phyloP scores from a whole-genome alignment of 352 stramenopile genomes.

The Pythium aristosporum region DNA sequence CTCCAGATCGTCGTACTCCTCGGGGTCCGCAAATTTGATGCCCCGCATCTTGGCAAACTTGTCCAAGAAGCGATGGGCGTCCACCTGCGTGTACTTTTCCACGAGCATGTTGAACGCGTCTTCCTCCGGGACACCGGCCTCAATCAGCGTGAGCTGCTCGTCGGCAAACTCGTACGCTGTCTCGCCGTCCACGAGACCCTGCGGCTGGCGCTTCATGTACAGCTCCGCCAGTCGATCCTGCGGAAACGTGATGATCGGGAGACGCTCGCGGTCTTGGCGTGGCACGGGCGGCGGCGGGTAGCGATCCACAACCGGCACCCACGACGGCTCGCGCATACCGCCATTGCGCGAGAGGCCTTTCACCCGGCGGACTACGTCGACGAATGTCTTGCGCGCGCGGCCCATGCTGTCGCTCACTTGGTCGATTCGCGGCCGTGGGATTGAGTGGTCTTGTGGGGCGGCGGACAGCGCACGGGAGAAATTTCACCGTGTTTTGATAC shows the following conservation, averaged over 20 bases:
- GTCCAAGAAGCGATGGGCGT: constrained; percentile 76
- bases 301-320: constrained; percentile 74
- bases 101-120: constrained; percentile 78
- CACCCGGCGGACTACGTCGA: constrained; percentile 80
- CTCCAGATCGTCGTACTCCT: constrained; percentile 82
- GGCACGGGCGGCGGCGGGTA: constrained; percentile 75
- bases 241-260: constrained; percentile 80
- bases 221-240: constrained; percentile 82
- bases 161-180: constrained; percentile 87
- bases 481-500: constrained; percentile 13
- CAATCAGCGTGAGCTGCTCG: constrained; percentile 84
- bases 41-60: constrained; percentile 82
- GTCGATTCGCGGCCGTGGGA: background rate
- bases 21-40: constrained; percentile 72
- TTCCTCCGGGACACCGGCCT: constrained; percentile 76
- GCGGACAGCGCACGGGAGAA: background rate
- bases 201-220: constrained; percentile 72
- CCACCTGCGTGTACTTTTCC: constrained; percentile 85
- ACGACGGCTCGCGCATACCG: constrained; percentile 68
- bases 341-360: constrained; percentile 79
- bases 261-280: constrained; percentile 68
- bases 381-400: constrained; percentile 67
- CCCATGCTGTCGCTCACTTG: constrained; percentile 47
- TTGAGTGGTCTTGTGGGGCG: constrained; percentile 25
- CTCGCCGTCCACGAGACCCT: constrained; percentile 68